These are phyloP conservation scores for Fusarium concolor DNA, from an alignment of 2,329 filamentous ascomycete species.

Conservation along the genomic window DNA sequence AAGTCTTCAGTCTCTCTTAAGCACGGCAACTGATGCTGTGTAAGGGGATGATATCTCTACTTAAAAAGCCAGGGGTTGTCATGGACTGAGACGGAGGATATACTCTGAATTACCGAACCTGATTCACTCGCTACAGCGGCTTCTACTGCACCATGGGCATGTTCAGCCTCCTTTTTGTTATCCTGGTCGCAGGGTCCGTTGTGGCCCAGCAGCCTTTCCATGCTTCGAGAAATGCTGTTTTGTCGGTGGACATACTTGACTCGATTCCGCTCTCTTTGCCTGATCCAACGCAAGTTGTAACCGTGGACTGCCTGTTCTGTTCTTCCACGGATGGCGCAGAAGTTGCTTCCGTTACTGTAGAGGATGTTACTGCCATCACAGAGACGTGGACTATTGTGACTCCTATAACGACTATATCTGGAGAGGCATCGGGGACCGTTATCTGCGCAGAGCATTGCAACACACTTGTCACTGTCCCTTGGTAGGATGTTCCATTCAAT, in stretches of 20 bases:
- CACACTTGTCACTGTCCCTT: conserved; percentile 37
- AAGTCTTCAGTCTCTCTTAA: conserved; percentile 17
- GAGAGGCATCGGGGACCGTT: conserved; percentile 28
- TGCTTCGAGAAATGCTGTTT: conserved; percentile 11
- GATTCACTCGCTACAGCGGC: conserved; percentile 33
- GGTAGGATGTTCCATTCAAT: conserved; percentile 15
- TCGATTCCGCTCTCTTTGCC: conserved; percentile 12
- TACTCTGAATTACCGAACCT: conserved; percentile 13
- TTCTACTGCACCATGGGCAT: conserved; percentile 37
- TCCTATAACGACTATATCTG: background rate
- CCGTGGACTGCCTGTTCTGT: conserved; percentile 36
- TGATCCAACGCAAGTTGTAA: conserved; percentile 20
- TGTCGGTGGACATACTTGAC: conserved; percentile 23
- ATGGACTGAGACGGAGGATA: conserved; percentile 15
- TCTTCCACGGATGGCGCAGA: conserved; percentile 15
- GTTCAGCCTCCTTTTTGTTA: conserved; percentile 19
- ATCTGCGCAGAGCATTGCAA: conserved; percentile 39
- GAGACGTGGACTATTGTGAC: background rate
- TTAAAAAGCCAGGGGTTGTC: conserved; percentile 16
- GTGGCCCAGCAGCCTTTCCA: conserved; percentile 6
- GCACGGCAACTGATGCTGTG: conserved; percentile 18
- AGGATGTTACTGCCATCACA: background rate
- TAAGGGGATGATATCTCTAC: conserved; percentile 25
- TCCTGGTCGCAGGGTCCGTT: conserved; percentile 22
- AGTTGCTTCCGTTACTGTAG: background rate